A percentile compares a stretch with the other conserved stretches of the same genome.
Conservation (phyloP, 2,329 filamentous ascomycete species). For the Monilinia vaccinii-corymbosi region DNA sequence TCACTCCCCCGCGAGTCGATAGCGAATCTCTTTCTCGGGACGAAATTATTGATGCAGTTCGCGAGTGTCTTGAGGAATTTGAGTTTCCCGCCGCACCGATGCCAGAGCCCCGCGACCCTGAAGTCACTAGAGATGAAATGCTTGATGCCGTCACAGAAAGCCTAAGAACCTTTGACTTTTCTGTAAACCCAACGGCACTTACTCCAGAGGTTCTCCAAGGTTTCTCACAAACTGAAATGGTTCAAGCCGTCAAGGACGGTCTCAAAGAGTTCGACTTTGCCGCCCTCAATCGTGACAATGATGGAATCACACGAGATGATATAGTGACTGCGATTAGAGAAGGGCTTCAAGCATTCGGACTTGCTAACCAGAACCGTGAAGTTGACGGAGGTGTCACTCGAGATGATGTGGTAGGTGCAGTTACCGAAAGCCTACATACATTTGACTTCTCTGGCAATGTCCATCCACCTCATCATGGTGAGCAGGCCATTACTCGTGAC, state of each 20-base stretch:
- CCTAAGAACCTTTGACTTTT: constrained; percentile 42
- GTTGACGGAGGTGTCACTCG: constrained; percentile 44
- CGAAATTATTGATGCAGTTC: constrained; percentile 74
- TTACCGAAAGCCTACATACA: constrained; percentile 81
- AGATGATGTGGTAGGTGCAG: constrained; percentile 72
- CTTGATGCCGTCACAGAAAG: constrained; percentile 55
- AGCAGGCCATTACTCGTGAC: constrained; percentile 47
- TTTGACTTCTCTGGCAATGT: constrained; percentile 62
- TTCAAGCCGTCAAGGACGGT: constrained; percentile 76
- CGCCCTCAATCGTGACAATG: constrained; percentile 63
- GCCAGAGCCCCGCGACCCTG: constrained; percentile 42
- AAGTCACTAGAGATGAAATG: constrained; percentile 54
- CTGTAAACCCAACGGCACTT: constrained; percentile 24
- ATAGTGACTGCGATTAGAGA: constrained; percentile 76
- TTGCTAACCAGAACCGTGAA: constrained; percentile 44
- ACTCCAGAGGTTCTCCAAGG: constrained; percentile 43
- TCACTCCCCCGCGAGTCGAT: constrained; percentile 63
- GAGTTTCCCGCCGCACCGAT: constrained; percentile 61
- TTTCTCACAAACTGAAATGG: constrained; percentile 74
- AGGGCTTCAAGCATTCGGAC: constrained; percentile 71
- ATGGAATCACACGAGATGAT: constrained; percentile 71
- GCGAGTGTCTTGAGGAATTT: constrained; percentile 79
- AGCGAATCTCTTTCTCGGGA: constrained; percentile 67
- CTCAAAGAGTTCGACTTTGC: constrained; percentile 66
- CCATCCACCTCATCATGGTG: constrained; percentile 45